Conservation (phyloP, 2,329 filamentous ascomycete genomes). For the Chrysoporthe cubensis region DNA sequence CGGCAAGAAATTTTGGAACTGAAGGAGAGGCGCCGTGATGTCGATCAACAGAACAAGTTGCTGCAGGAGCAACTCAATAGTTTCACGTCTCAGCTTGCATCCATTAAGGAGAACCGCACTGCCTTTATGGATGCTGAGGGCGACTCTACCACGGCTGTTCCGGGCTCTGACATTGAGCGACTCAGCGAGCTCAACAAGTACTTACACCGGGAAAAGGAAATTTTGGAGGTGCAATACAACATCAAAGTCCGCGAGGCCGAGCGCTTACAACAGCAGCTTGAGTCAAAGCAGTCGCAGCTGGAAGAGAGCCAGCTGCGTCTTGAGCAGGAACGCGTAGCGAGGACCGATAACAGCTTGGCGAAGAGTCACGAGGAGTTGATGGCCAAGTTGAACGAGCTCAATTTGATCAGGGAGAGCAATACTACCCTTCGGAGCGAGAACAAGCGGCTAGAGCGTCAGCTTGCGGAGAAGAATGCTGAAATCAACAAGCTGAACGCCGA, state of each 20-base stretch:
- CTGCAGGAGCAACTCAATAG: slow-evolving; percentile 88
- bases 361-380: slow-evolving; percentile 87
- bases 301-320: slow-evolving; percentile 89
- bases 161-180: slow-evolving; percentile 69
- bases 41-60: slow-evolving; percentile 86
- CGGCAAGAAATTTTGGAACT: slow-evolving; percentile 84
- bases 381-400: slow-evolving; percentile 93
- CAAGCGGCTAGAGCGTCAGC: slow-evolving; percentile 74
- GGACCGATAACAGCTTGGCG: slow-evolving; percentile 73
- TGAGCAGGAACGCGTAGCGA: slow-evolving; percentile 81
- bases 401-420: slow-evolving; percentile 93
- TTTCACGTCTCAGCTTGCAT: slow-evolving; percentile 77
- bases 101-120: slow-evolving; percentile 76
- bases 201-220: slow-evolving; percentile 93
- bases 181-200: slow-evolving; percentile 91
- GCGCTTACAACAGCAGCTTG: slow-evolving; percentile 85
- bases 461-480: slow-evolving; percentile 74
- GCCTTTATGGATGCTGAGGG: slow-evolving; percentile 57
- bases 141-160: slow-evolving; percentile 52
- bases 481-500: slow-evolving; percentile 75
- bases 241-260: slow-evolving; percentile 86
- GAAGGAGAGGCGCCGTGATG: slow-evolving; percentile 78
- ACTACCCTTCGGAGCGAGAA: slow-evolving; percentile 87
- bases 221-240: slow-evolving; percentile 94
- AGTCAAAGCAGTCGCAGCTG: slow-evolving; percentile 83